Conservation (phyloP, 306 rosid genomes). For the Cyclanthera cordifolia region DNA sequence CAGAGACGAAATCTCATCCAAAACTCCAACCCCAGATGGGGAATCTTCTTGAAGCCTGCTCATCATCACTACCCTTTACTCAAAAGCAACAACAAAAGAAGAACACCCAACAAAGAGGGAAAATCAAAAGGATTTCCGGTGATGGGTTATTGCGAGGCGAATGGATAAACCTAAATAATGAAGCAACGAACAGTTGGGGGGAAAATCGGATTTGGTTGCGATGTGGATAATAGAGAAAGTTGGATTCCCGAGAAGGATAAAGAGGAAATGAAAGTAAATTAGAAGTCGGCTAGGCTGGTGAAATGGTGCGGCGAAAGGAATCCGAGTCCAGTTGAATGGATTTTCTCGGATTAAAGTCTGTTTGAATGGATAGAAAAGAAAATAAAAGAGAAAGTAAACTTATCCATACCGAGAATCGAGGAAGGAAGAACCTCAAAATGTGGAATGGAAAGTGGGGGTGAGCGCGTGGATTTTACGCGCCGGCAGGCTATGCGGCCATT, state of each 20-base stretch:
- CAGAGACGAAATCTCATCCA: slow-evolving; percentile 53
- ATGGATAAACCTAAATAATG: no score
- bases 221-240: neutral
- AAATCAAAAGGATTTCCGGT: neutral
- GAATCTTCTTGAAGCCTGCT: slow-evolving; percentile 37
- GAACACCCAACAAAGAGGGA: no score
- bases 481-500: no score
- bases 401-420: slow-evolving; percentile 4
- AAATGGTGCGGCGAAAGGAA: neutral
- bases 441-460: neutral
- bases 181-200: no score
- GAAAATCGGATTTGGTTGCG: neutral
- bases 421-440: neutral
- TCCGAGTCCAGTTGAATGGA: neutral
- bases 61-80: slow-evolving; percentile 55
- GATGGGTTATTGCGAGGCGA: slow-evolving; percentile 26
- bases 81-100: no score
- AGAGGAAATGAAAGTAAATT: no score
- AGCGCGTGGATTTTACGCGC: neutral
- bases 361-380: neutral
- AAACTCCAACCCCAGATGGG: slow-evolving; percentile 41
- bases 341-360: neutral
- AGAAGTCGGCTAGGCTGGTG: no score
- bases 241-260: neutral
- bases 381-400: neutral